A percentile compares a stretch with the other conserved stretches of the same genome.
Conservation (phyloP, 345 rosid species). For the Viola odorata region DNA sequence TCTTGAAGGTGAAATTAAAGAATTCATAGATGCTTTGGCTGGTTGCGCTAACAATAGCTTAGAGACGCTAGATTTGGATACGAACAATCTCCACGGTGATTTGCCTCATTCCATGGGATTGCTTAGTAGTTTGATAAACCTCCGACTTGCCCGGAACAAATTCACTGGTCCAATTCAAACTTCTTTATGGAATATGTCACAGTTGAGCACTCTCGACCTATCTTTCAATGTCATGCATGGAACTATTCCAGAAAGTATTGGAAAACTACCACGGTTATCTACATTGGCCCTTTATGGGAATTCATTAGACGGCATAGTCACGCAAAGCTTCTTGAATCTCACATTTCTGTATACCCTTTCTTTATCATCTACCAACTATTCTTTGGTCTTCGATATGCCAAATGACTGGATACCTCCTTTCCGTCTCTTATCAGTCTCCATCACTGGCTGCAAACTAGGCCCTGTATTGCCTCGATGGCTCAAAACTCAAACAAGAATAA, state of each 20-base stretch:
- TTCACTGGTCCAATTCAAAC: slow-evolving; percentile 13
- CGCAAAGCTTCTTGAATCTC: not conserved
- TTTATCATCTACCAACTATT: not conserved
- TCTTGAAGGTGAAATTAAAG: slow-evolving; percentile 34
- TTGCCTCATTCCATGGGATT: slow-evolving; percentile 12
- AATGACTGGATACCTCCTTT: not conserved
- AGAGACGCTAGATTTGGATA: slow-evolving; percentile 18
- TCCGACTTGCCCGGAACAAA: slow-evolving; percentile 1
- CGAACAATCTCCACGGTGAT: slow-evolving; percentile 9
- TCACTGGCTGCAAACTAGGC: not conserved
- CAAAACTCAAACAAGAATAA: not conserved
- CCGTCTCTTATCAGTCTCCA: not conserved
- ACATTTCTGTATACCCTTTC: not conserved
- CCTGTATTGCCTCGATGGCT: not conserved
- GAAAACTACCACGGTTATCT: slow-evolving; percentile 9
- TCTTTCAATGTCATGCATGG: slow-evolving; percentile 16
- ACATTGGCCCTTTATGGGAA: not conserved
- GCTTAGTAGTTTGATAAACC: slow-evolving; percentile 6
- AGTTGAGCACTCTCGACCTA: slow-evolving; percentile 11
- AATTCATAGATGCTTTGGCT: slow-evolving; percentile 32
- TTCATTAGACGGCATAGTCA: not conserved
- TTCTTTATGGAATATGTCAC: slow-evolving; percentile 9
- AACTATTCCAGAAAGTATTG: slow-evolving; percentile 16
- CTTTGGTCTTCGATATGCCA: not conserved
- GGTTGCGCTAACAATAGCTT: slow-evolving; percentile 24